Evolutionary conservation across 805 yeast genomes (phyloP).

Genomic region (Ogataea ganodermae): DNA sequence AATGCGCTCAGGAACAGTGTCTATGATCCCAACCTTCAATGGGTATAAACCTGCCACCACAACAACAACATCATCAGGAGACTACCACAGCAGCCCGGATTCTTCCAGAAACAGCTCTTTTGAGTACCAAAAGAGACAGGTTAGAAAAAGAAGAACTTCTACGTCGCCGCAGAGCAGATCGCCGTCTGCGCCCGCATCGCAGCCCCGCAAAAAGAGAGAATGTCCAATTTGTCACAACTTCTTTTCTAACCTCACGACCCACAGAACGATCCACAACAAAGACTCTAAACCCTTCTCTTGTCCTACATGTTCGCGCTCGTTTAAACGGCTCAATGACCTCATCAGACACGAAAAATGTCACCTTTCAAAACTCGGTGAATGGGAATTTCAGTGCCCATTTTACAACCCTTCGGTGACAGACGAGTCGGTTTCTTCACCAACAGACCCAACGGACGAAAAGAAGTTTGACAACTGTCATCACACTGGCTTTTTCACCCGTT

Average conservation of each 20-base stretch:
- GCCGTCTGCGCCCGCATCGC: slow-evolving; percentile 12
- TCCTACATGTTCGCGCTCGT: slow-evolving; percentile 76
- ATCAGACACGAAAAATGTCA: slow-evolving; percentile 85
- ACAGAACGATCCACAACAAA: slow-evolving; percentile 76
- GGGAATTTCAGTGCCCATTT: slow-evolving; percentile 80
- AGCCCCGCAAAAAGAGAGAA: slow-evolving; percentile 37
- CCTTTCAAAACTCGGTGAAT: slow-evolving; percentile 70
- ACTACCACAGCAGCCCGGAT: not conserved
- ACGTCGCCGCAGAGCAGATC: slow-evolving; percentile 7
- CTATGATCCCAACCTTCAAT: slow-evolving; percentile 9
- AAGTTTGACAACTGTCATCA: slow-evolving; percentile 56
- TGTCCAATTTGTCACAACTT: slow-evolving; percentile 44
- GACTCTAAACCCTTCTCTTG: slow-evolving; percentile 78
- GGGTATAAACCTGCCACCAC: slow-evolving; percentile 11
- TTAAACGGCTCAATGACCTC: slow-evolving; percentile 84
- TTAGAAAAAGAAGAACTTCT: slow-evolving; percentile 8
- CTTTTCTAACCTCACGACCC: slow-evolving; percentile 82
- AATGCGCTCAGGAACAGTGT: slow-evolving; percentile 5
- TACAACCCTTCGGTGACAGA: slow-evolving; percentile 39
- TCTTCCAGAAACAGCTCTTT: slow-evolving; percentile 14
- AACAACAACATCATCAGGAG: slow-evolving; percentile 2
- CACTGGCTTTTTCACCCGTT: slow-evolving; percentile 82
- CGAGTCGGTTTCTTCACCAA: slow-evolving; percentile 28
- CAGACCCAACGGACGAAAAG: slow-evolving; percentile 5
- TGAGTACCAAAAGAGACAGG: slow-evolving; percentile 6